Percentiles rank a stretch among this genome's conserved stretches.
These are phyloP conservation scores for Chalciporus piperatus DNA, from an alignment of 768 basidiomycete species.

Conservation along the genomic window DNA sequence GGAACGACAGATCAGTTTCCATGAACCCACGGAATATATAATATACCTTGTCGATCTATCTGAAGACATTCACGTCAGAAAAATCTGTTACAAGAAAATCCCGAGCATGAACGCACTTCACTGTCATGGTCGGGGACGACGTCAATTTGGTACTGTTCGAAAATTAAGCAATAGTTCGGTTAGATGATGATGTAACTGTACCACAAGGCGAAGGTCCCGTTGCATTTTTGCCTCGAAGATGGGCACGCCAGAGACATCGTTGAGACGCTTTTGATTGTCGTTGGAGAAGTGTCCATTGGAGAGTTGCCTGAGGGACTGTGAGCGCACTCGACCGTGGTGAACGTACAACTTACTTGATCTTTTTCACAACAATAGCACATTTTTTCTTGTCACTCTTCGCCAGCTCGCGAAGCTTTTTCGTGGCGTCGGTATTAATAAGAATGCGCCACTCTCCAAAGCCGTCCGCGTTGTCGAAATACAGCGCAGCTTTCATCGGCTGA, in stretches of 20 bases:
- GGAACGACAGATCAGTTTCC: not conserved
- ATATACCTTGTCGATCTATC: slow-evolving; percentile 40
- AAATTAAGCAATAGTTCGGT: not conserved
- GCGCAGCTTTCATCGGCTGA: slow-evolving; percentile 57
- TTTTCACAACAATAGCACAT: slow-evolving; percentile 59
- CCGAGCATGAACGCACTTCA: slow-evolving; percentile 18
- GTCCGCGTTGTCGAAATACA: slow-evolving; percentile 56
- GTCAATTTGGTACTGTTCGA: slow-evolving; percentile 46
- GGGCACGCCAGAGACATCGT: slow-evolving; percentile 46
- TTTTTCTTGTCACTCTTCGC: slow-evolving; percentile 43
- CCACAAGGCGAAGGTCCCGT: slow-evolving; percentile 47
- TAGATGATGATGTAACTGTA: slow-evolving; percentile 23
- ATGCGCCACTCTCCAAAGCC: slow-evolving; percentile 68
- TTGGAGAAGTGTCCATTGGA: slow-evolving; percentile 68
- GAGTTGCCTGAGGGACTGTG: slow-evolving; percentile 47
- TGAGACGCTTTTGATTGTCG: slow-evolving; percentile 64
- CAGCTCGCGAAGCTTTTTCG: slow-evolving; percentile 46
- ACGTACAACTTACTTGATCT: slow-evolving; percentile 51
- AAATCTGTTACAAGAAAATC: not conserved
- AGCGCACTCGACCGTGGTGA: not conserved
- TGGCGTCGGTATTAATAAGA: slow-evolving; percentile 50
- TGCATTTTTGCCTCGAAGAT: slow-evolving; percentile 72
- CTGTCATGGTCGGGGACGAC: slow-evolving; percentile 39
- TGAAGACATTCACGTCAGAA: slow-evolving; percentile 18
- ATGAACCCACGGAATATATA: not conserved